Evolutionary conservation across 176 grass and related monocot genomes (phyloP), one percentile per base, ranked within the genome.

Genomic region (Musa acuminata): DNA sequence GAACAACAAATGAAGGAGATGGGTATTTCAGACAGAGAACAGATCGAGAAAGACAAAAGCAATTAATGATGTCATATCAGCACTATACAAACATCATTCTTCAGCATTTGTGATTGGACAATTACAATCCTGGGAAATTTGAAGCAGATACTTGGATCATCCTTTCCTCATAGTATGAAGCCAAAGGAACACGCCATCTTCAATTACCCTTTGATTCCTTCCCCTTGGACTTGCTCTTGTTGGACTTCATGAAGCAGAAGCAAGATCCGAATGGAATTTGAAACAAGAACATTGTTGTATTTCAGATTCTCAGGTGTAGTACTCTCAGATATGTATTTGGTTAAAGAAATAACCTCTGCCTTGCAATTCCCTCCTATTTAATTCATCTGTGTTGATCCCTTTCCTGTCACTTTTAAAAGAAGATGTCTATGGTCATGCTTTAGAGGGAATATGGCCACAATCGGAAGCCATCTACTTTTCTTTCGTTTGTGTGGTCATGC

Each of bases 1-100:
- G 94, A 98, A 68, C 87, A 89, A 69, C 94, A 98, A 77, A 91
- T 93, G 90, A 55, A 97, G 71, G 93, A 97, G 81, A 93, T 97
- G 11, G 93, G 85, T 49, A 85, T 97, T 78, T 81, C 83, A 73
- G 77, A 82, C 69, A 73, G 79, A 64, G 79, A 90, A 86, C 59
- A 75, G 26, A 67, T 62, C 49, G 82, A 88, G 54, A 85, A 87
- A 81, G 77, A 85, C 53, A 88, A 87, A 62, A 83, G 7, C 74
- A 85, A 79, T 9, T 89, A 80, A 74, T 21, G 35, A 25, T 10
- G 29, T 9, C 29, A 21, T 17, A 9, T 26, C n/a, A 71, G 63
- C 83, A 72, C 23, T 26, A 26, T 83, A 62, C 20, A 85, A 35
- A 50, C 52, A 57, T 26, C 27, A 22, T 58, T 58, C 21, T 29